phyloP scores from a whole-genome alignment of 129 eudicot species.

The Deinandra increscens region DNA sequence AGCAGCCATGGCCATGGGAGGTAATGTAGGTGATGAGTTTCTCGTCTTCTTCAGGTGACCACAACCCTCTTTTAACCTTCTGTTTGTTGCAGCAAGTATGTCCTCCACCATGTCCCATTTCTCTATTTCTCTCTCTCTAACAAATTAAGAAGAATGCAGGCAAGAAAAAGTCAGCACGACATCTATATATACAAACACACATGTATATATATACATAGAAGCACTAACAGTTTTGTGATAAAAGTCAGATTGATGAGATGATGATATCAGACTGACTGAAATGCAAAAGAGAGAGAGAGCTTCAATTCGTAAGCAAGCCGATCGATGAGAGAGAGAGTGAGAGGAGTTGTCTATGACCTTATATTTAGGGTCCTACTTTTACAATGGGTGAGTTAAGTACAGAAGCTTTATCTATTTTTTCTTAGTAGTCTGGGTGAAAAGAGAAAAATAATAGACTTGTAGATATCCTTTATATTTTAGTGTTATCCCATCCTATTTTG shows the following conservation, averaged over 20 bases:
- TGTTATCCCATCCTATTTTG: no score
- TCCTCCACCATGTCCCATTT: slow-evolving; percentile 60
- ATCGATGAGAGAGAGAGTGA: slow-evolving; percentile 22
- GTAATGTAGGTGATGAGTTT: slow-evolving; percentile 74
- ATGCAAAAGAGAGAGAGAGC: slow-evolving; percentile 26
- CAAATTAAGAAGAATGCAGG: no score
- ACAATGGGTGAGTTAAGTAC: no score
- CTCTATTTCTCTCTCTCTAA: not conserved
- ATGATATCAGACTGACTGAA: slow-evolving; percentile 32
- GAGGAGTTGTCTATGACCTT: slow-evolving; percentile 17
- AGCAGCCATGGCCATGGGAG: slow-evolving; percentile 78
- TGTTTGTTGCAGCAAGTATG: slow-evolving; percentile 87
- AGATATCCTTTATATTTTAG: no score
- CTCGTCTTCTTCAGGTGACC: slow-evolving; percentile 95
- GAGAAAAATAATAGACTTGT: no score
- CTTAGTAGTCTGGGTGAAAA: no score
- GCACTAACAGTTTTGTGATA: slow-evolving; percentile 11
- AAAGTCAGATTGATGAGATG: slow-evolving; percentile 24
- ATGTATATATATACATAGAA: no score
- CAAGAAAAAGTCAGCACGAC: slow-evolving; percentile 28
- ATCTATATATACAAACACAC: not conserved
- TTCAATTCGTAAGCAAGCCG: slow-evolving; percentile 22
- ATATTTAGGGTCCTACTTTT: slow-evolving; percentile 42
- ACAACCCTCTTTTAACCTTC: slow-evolving; percentile 75
- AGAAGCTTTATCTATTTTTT: no score